A percentile compares a stretch with the other conserved stretches of the same genome.
phyloP scores from a whole-genome alignment of 371 early-diverging fungal species.

The Mycotypha africana region DNA sequence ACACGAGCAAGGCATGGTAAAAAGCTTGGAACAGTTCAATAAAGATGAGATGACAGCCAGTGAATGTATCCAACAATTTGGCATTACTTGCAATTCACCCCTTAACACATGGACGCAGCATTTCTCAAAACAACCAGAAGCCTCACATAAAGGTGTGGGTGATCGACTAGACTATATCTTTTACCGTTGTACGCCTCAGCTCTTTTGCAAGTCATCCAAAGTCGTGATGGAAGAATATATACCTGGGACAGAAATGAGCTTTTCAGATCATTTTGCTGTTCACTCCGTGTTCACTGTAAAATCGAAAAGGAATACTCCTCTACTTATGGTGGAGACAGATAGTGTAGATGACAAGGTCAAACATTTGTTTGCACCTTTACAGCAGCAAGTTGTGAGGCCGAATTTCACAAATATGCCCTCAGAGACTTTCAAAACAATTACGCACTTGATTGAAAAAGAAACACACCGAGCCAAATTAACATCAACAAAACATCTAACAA shows the following conservation, averaged over 20 bases:
- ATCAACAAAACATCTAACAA: slow-evolving; percentile 9
- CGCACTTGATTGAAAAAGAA: slow-evolving; percentile 14
- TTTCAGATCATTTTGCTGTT: slow-evolving; percentile 59
- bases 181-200: slow-evolving; percentile 32
- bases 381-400: slow-evolving; percentile 13
- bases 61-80: slow-evolving; percentile 33
- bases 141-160: slow-evolving; percentile 32
- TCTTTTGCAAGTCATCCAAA: slow-evolving; percentile 30
- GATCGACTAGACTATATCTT: slow-evolving; percentile 59
- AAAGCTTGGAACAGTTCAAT: neutral
- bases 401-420: slow-evolving; percentile 9
- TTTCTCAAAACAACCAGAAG: slow-evolving; percentile 16
- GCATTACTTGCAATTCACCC: slow-evolving; percentile 57
- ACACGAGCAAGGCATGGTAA: slow-evolving; percentile 19
- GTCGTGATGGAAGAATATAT: slow-evolving; percentile 44
- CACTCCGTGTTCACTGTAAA: slow-evolving; percentile 48
- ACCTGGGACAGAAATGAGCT: slow-evolving; percentile 32
- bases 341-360: neutral
- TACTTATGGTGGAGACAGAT: neutral
- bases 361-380: neutral
- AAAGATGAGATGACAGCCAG: slow-evolving; percentile 6
- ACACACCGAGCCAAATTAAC: slow-evolving; percentile 1
- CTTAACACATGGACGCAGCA: slow-evolving; percentile 47
- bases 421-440: slow-evolving; percentile 10
- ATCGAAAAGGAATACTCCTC: too few species aligned